A percentile compares a stretch with the other conserved stretches of the same genome.
Evolutionary conservation across 257 asterid genomes (phyloP).

Genomic region (Mitragyna speciosa): DNA sequence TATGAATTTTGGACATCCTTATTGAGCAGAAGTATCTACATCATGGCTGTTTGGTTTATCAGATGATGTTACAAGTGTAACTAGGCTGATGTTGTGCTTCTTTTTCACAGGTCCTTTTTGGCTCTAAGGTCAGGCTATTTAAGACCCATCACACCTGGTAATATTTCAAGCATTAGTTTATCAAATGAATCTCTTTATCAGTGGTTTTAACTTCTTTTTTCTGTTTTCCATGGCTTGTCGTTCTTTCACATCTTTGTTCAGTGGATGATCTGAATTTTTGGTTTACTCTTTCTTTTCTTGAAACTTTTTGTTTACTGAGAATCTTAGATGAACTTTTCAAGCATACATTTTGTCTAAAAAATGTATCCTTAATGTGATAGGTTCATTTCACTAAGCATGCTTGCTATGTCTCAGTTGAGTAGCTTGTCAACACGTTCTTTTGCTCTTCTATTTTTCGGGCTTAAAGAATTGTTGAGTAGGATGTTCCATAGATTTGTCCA

Average conservation of each 20-base stretch:
- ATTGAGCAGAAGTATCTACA: neutral
- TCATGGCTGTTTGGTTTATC: neutral
- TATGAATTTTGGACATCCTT: neutral
- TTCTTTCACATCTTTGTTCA: neutral
- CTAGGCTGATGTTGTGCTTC: slow-evolving; percentile 10
- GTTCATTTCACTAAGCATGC: neutral
- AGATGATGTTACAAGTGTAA: slow-evolving; percentile 3
- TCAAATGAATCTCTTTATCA: neutral
- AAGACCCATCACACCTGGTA: too few species aligned
- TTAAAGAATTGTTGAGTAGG: neutral
- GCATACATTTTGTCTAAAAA: neutral
- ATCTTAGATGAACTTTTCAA: neutral
- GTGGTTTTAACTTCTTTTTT: neutral
- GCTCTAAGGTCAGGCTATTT: too few species aligned
- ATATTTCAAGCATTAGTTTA: slow-evolving; percentile 4
- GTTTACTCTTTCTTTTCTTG: neutral
- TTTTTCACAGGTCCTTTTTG: slow-evolving; percentile 78
- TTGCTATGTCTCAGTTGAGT: neutral
- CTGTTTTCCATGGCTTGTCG: too few species aligned
- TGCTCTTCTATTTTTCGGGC: neutral
- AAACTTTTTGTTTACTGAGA: neutral
- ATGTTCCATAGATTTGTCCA: neutral
- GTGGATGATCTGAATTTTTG: neutral
- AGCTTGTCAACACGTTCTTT: neutral
- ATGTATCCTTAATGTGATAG: neutral